Evolutionary conservation across 1,139 yeast genomes (phyloP).

Genomic region (Magnusiomyces sp.): DNA sequence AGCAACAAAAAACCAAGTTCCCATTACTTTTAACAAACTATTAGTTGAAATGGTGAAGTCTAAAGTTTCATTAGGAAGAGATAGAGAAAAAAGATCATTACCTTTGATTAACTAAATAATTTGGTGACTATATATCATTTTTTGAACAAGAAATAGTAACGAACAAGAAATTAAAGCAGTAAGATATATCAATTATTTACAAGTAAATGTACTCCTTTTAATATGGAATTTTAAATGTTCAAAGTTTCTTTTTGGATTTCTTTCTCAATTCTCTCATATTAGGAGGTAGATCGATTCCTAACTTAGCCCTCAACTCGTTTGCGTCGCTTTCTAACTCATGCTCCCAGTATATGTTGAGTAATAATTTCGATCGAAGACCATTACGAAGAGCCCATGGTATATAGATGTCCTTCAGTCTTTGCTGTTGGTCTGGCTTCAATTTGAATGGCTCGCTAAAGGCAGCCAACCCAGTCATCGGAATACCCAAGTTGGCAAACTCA

Average conservation of each 20-base stretch:
- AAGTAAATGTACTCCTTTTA: background rate
- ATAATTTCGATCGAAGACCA: constrained; percentile 65
- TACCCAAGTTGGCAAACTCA: constrained; percentile 85
- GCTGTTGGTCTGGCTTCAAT: constrained; percentile 47
- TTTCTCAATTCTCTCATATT: constrained; percentile 63
- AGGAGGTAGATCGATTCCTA: constrained; percentile 71
- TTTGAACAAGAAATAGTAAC: background rate
- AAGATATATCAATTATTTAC: background rate
- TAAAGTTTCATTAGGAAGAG: constrained; percentile 13
- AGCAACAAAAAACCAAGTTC: constrained; percentile 39
- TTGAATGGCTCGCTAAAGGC: constrained; percentile 81
- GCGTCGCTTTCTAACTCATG: constrained; percentile 65
- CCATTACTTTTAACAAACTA: constrained; percentile 42
- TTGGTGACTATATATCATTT: background rate
- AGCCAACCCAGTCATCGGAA: constrained; percentile 94
- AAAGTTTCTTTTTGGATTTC: constrained; percentile 4
- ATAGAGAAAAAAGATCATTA: constrained; percentile 8
- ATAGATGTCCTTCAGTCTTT: constrained; percentile 45
- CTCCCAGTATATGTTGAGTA: constrained; percentile 93
- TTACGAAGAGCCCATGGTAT: constrained; percentile 84
- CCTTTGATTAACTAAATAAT: constrained; percentile 8
- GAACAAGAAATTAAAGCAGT: background rate
- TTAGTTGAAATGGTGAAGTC: constrained; percentile 40
- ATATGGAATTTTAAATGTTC: background rate
- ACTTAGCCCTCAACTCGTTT: constrained; percentile 55